Base-by-base conservation (phyloP, 805 yeast species). In the Starmera pachycereana region DNA sequence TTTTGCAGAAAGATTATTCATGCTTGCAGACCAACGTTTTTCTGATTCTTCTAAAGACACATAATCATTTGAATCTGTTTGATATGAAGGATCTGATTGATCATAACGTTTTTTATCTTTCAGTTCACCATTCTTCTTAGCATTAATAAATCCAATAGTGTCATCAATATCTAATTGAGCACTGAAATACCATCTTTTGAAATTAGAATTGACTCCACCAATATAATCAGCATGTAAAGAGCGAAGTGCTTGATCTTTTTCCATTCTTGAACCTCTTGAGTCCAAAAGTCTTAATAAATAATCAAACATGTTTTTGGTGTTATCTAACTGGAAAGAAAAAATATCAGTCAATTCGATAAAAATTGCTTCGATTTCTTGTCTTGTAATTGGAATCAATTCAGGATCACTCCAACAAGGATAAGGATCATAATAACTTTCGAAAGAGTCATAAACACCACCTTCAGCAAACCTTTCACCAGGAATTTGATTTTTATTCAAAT, bases 111-210 rank as follows among this genome's bases (percentile, higher is more conserved):
- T 18, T 14, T 46, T 32, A 12, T 35, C 40, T 37, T 49, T 56
- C n/a, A 47, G 49, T 13, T 43, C 44, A 1, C 61, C 57, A 36
- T 57, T 44, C n/a, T 47, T 40, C 36, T 54, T 44, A 13, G 54
- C 38, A 40, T 63, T 53, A 3, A 48, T 55, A 42, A 59, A 63
- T 2, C 71, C 72, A 42, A 61, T 42, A 1, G 68, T 56, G 46
- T 76, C 81, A 41, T 73, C 76, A 31, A 73, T 56, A 60, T 82
- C 88, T 62, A 81, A 65, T 44, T 73, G 76, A 3, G 85, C 74
- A 1, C 87, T 86, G 60, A 83, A 79, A 50, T 79, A 81, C 92
- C 92, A 82, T 48, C 77, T 81, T 43, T 71, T 68, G 53, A 74
- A 82, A 52, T 82, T 82, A 1, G 90, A 65, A 48, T 77, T 73